Evolutionary conservation across 306 rosid species (phyloP), one percentile per base, ranked within the genome.

Genomic region (Senna siamea): DNA sequence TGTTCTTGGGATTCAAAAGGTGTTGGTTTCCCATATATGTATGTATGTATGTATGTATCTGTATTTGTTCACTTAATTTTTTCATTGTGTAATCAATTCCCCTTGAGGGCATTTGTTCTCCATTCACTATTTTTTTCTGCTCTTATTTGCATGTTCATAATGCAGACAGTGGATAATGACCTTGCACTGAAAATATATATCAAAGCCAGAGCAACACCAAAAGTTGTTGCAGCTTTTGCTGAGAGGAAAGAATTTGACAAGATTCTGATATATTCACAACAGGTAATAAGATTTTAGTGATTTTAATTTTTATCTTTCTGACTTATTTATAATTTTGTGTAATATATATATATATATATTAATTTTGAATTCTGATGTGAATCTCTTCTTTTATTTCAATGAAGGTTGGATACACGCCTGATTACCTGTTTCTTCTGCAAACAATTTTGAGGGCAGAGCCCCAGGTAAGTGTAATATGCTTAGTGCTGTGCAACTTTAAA

Each of bases 171-270:
- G 64, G 98, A 93, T 81, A 91, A 86, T 79, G 98, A 93, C 72
- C 83, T 93, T 55, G 98, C 98, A 4, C 73, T 93, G 89, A 93
- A 93, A 83, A 93, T 93, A 63, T 93, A 93, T 70, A 91, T 93
- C 23, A 93, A 93, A 91, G 98, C 98, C 71, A 82, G 98, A 83
- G 96, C 98, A 50, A 93, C 98, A 23, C 97, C 97, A 5, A 93
- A 93, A 80, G 98, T 93, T 72, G 97, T 93, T 73, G 98, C 96
- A 63, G 98, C 98, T 75, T 93, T 93, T 80, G 98, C 98, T 0
- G 98, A 93, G 85, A 79, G 97, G 84, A 93, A 96, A 82, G 98
- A 93, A 76, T 93, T 93, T 83, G 98, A 93, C 81, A 93, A 93
- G 78, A 93, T 93, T 69, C 85, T 93, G 54, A 91, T 93, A 64